Percentiles rank a stretch among this genome's conserved stretches.
Conservation (phyloP, 345 rosid genomes). For the Brassica incana region DNA sequence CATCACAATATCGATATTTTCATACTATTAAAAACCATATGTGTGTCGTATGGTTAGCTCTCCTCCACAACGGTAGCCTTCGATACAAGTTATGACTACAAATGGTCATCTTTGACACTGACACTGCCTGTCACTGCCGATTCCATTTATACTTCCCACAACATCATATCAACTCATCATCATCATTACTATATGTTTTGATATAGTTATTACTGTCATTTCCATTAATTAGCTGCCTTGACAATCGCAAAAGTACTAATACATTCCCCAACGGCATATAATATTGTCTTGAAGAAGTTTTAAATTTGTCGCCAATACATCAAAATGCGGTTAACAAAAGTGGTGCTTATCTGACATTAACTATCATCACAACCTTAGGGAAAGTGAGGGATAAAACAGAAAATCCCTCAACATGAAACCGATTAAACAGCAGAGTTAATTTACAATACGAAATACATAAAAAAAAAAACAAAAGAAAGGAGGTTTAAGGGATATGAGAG, state of each 20-base stretch:
- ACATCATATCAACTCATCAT: slow-evolving; percentile 16
- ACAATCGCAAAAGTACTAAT: neutral
- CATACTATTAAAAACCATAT: neutral
- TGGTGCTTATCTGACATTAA: slow-evolving; percentile 24
- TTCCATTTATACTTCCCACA: slow-evolving; percentile 3
- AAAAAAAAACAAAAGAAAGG: neutral
- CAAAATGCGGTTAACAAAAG: neutral
- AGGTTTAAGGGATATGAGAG: slow-evolving; percentile 19
- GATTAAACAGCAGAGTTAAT: slow-evolving; percentile 16
- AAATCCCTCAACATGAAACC: slow-evolving; percentile 12
- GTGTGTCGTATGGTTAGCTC: slow-evolving; percentile 23
- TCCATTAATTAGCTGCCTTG: slow-evolving; percentile 23
- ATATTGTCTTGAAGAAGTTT: slow-evolving; percentile 4
- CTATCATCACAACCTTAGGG: neutral
- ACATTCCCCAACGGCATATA: slow-evolving; percentile 16
- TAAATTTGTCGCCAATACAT: neutral
- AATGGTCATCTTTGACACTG: slow-evolving; percentile 46
- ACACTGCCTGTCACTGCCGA: slow-evolving; percentile 35
- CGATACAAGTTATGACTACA: slow-evolving; percentile 36
- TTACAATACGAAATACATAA: neutral
- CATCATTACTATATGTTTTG: neutral
- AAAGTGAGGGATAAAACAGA: neutral
- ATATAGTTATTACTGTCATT: slow-evolving; percentile 1
- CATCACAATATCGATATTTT: neutral
- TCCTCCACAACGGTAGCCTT: slow-evolving; percentile 7